Conservation (phyloP, 257 asterid species). For the Thymus quinquecostatus region DNA sequence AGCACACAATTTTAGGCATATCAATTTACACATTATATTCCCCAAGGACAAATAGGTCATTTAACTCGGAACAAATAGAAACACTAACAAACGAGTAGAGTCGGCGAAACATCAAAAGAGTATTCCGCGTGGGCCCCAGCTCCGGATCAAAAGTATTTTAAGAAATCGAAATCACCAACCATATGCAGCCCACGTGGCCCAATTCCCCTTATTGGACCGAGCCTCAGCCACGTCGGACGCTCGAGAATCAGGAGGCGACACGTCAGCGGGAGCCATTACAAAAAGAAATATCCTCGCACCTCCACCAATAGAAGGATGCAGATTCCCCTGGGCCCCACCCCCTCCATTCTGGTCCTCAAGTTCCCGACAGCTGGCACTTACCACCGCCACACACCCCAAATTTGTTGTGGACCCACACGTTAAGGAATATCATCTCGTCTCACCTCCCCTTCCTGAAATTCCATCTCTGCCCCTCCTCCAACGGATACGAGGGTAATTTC, state of each 20-base stretch:
- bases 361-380: conserved; percentile 33
- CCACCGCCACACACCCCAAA: conserved; percentile 30
- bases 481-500: conserved; percentile 9
- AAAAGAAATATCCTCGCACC: conserved; percentile 37
- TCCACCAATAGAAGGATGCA: conserved; percentile 43
- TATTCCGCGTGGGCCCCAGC: background rate
- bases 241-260: conserved; percentile 40
- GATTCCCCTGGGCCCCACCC: conserved; percentile 20
- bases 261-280: conserved; percentile 28
- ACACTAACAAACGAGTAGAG: background rate
- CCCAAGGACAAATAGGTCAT: background rate
- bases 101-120: background rate
- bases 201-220: background rate
- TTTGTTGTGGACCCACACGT: background rate
- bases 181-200: conserved; percentile 36
- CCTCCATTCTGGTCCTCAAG: background rate
- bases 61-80: background rate
- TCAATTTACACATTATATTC: no score
- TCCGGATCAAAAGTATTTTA: background rate
- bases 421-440: conserved; percentile 23
- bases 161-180: conserved; percentile 13
- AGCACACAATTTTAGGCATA: no score
- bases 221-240: conserved; percentile 32
- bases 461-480: conserved; percentile 2
- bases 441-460: background rate